phyloP scores from a whole-genome alignment of 352 stramenopile genomes.

The Globisporangium polare region DNA sequence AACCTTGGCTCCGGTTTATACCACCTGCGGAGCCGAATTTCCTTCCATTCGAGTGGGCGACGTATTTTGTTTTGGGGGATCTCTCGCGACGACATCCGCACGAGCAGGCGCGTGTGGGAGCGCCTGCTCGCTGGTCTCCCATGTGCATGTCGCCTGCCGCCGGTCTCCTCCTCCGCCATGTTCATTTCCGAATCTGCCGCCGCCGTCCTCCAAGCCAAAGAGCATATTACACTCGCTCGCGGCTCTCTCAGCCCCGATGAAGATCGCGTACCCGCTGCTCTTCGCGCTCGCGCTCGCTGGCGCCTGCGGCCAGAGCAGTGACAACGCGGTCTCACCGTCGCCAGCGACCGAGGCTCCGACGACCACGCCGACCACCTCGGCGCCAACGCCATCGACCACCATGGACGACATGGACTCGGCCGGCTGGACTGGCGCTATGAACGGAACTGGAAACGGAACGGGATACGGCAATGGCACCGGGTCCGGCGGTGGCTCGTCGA shows the following conservation, averaged over 20 bases:
- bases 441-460: not conserved
- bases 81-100: too few relatives aligned
- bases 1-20: too few relatives aligned
- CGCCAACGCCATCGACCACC: not conserved
- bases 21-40: too few relatives aligned
- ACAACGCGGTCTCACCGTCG: not conserved
- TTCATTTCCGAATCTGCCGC: constrained; percentile 12
- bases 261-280: constrained; percentile 1
- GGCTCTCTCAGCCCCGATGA: not conserved
- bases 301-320: not conserved
- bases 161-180: not conserved
- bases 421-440: not conserved
- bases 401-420: not conserved
- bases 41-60: too few relatives aligned
- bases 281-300: constrained; percentile 1
- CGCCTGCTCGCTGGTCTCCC: too few relatives aligned
- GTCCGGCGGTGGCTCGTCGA: not conserved
- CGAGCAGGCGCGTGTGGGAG: too few relatives aligned
- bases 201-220: not conserved
- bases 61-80: too few relatives aligned
- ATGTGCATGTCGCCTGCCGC: too few relatives aligned
- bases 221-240: not conserved
- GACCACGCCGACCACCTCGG: not conserved
- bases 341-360: not conserved
- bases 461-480: not conserved